Conservation (phyloP, 345 rosid species). For the Pseudoturritis turrita region DNA sequence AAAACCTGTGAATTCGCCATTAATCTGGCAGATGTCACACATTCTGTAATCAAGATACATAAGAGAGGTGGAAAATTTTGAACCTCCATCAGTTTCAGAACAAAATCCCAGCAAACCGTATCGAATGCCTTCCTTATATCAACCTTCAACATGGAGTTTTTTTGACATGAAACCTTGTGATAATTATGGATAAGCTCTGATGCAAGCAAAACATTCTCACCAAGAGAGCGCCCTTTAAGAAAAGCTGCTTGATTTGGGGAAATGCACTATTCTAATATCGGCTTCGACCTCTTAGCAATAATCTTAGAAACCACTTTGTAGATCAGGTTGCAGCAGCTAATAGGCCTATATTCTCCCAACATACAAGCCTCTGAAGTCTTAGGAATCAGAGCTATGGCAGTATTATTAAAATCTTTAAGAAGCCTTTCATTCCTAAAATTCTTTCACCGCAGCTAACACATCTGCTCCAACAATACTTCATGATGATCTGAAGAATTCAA, state of each 20-base stretch:
- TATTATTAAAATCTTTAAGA: background rate
- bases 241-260: background rate
- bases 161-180: background rate
- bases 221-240: background rate
- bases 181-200: background rate
- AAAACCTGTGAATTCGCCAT: background rate
- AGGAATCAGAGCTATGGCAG: background rate
- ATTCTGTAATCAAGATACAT: background rate
- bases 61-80: background rate
- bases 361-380: background rate
- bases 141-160: background rate
- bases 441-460: rapidly evolving
- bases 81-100: background rate
- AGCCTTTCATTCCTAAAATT: background rate
- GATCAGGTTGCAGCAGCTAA: background rate
- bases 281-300: background rate
- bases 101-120: background rate
- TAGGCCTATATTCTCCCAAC: background rate
- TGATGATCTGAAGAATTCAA: background rate
- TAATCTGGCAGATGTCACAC: background rate
- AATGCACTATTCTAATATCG: rapidly evolving
- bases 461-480: background rate
- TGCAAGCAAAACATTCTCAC: background rate
- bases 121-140: background rate
- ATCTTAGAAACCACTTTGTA: background rate